Percentiles rank a stretch among this genome's conserved stretches.
Evolutionary conservation across 345 rosid species (phyloP).

Genomic region (Bruguiera sexangula): DNA sequence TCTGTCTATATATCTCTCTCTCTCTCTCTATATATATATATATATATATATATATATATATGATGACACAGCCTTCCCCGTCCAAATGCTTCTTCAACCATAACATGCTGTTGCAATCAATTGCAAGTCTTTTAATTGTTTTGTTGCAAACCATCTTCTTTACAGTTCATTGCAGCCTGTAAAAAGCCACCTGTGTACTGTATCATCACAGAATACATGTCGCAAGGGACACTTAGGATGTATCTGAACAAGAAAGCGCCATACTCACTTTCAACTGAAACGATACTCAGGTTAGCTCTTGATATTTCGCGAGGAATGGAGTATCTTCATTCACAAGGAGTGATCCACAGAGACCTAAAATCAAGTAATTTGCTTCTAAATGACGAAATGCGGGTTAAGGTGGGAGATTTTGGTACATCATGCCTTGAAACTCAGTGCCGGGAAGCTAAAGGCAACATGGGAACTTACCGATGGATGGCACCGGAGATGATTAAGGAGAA

Average conservation of each 20-base stretch:
- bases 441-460: constrained; percentile 89
- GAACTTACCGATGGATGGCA: constrained; percentile 99
- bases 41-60: too few relatives aligned
- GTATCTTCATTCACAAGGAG: constrained; percentile 98
- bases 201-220: constrained; percentile 97
- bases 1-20: too few relatives aligned
- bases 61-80: too few relatives aligned
- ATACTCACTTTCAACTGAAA: constrained; percentile 85
- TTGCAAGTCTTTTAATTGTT: not conserved
- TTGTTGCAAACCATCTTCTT: constrained; percentile 20
- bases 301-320: constrained; percentile 99
- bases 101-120: not conserved
- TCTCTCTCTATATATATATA: too few relatives aligned
- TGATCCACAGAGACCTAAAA: constrained; percentile 93
- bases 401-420: constrained; percentile 95
- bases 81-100: too few relatives aligned
- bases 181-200: constrained; percentile 96
- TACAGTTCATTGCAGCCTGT: constrained; percentile 97
- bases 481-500: constrained; percentile 99
- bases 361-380: constrained; percentile 88
- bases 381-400: constrained; percentile 95
- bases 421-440: constrained; percentile 91
- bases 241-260: constrained; percentile 99
- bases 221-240: constrained; percentile 97
- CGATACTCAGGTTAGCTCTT: constrained; percentile 78